phyloP scores from a whole-genome alignment of 257 asterid species.

The Penstemon newberryi region DNA sequence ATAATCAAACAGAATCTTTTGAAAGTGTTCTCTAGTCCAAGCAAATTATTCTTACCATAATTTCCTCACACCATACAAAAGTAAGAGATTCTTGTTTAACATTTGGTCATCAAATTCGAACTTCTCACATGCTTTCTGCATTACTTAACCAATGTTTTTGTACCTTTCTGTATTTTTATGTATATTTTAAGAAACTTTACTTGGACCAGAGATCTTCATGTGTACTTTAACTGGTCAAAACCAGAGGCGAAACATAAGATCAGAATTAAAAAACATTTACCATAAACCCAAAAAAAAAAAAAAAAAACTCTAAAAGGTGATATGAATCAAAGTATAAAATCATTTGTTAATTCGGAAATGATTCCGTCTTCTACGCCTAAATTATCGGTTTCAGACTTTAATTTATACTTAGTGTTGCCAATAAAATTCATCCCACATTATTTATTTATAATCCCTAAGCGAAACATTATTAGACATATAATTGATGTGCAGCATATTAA shows the following conservation, averaged over 20 bases:
- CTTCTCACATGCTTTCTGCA: conserved; percentile 44
- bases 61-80: conserved; percentile 30
- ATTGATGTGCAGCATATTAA: conserved; percentile 1
- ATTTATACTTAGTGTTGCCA: conserved; percentile 18
- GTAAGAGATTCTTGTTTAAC: conserved; percentile 47
- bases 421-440: conserved; percentile 16
- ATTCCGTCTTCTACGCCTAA: conserved; percentile 50
- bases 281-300: conserved; percentile 3
- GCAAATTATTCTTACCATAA: conserved; percentile 32
- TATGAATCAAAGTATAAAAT: conserved; percentile 32
- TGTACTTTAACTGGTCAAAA: conserved; percentile 30
- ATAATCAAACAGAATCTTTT: conserved; percentile 26
- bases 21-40: conserved; percentile 25
- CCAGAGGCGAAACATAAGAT: conserved; percentile 24
- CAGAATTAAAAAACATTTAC: background rate
- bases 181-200: conserved; percentile 8
- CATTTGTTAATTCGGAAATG: conserved; percentile 27
- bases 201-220: conserved; percentile 28
- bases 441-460: conserved; percentile 18
- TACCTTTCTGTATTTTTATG: conserved; percentile 25
- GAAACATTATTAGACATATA: conserved; percentile 10
- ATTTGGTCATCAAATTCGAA: conserved; percentile 11
- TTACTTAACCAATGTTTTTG: conserved; percentile 2
- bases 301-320: conserved; percentile 18
- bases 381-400: conserved; percentile 36